Conservation (phyloP, 768 basidiomycete species). For the Baorangia bicolor region DNA sequence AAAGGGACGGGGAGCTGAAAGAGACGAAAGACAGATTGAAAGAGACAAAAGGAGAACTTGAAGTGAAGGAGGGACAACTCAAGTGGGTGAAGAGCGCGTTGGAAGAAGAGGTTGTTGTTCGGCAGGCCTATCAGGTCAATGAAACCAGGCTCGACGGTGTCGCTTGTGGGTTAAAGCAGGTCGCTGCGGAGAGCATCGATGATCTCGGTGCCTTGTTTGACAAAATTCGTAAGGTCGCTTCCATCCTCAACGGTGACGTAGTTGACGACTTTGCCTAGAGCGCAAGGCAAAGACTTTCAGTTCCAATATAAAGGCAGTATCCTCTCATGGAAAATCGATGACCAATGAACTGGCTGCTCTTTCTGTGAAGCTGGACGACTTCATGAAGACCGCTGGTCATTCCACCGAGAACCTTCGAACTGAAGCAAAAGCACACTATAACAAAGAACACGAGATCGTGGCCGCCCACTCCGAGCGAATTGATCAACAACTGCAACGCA, state of each 20-base stretch:
- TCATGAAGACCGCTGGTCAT: conserved; percentile 56
- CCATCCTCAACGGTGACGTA: background rate
- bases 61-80: conserved; percentile 56
- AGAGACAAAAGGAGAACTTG: conserved; percentile 51
- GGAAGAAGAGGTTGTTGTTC: conserved; percentile 77
- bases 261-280: conserved; percentile 44
- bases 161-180: conserved; percentile 64
- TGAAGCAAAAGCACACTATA: conserved; percentile 56
- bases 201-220: conserved; percentile 74
- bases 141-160: conserved; percentile 72
- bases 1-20: conserved; percentile 73
- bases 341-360: conserved; percentile 52
- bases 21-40: conserved; percentile 56
- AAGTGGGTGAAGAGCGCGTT: conserved; percentile 55
- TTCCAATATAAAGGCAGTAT: conserved; percentile 65
- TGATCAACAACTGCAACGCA: conserved; percentile 53
- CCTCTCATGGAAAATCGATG: conserved; percentile 59
- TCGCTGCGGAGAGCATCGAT: conserved; percentile 62
- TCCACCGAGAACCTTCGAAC: conserved; percentile 51
- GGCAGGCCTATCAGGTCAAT: conserved; percentile 73
- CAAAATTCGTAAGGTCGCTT: conserved; percentile 67
- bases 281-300: conserved; percentile 66
- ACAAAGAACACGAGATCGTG: conserved; percentile 55
- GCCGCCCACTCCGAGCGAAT: conserved; percentile 51
- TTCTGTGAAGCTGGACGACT: conserved; percentile 56